phyloP scores from a whole-genome alignment of 2,329 filamentous ascomycete species.

The Metarhizium robertsii region DNA sequence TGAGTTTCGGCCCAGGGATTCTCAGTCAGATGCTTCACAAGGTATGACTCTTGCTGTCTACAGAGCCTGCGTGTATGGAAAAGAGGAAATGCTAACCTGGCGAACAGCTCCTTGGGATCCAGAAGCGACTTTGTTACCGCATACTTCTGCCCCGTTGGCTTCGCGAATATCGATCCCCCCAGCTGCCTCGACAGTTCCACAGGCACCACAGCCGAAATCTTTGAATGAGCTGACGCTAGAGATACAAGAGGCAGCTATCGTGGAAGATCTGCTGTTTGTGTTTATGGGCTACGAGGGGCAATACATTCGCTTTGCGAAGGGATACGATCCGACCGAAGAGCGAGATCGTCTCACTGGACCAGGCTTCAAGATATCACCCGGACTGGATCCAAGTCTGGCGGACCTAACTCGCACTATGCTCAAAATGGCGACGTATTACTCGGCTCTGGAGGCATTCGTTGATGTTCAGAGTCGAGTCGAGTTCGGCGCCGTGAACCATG shows the following conservation, averaged over 20 bases:
- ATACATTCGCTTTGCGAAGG: constrained; percentile 78
- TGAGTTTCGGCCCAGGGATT: constrained; percentile 35
- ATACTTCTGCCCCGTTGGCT: constrained; percentile 64
- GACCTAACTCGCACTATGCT: constrained; percentile 85
- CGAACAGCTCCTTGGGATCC: constrained; percentile 62
- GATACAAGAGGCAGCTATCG: constrained; percentile 73
- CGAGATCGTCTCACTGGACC: constrained; percentile 81
- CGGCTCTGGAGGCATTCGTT: constrained; percentile 82
- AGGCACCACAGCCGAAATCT: constrained; percentile 60
- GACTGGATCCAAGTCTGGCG: constrained; percentile 82
- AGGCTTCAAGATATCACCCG: constrained; percentile 66
- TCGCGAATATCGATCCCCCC: constrained; percentile 56
- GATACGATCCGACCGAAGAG: constrained; percentile 76
- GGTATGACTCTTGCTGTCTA: constrained; percentile 27
- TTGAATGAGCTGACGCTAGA: constrained; percentile 67
- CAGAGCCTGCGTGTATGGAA: neutral
- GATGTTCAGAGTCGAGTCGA: constrained; percentile 90
- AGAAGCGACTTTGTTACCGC: constrained; percentile 61
- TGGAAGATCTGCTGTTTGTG: constrained; percentile 87
- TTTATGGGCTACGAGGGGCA: constrained; percentile 99
- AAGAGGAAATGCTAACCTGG: neutral
- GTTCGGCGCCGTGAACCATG: constrained; percentile 91
- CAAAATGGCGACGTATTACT: constrained; percentile 89
- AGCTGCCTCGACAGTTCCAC: constrained; percentile 63
- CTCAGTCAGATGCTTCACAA: constrained; percentile 37